Evolutionary conservation across 1,284 basidiomycete species (phyloP), one percentile per base, ranked within the genome.

Genomic region (Cutaneotrichosporon sp.): DNA sequence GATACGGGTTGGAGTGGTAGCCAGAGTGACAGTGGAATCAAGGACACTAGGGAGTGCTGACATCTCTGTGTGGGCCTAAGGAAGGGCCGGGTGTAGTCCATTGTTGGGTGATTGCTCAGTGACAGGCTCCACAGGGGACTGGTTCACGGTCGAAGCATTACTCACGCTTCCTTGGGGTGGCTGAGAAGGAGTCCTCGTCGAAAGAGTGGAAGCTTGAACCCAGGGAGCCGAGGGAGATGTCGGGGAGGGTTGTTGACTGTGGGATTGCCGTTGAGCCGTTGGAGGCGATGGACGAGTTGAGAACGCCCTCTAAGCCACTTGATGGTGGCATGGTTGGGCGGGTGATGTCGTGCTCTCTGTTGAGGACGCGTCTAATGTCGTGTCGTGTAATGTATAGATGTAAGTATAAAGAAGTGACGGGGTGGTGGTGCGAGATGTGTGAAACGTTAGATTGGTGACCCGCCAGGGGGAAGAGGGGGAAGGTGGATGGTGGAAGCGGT

Each of bases 181-280:
- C 31, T 10, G 31, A 14, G 51, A 53, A 53, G 51, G 13, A 32
- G 18, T 73, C 70, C 32, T 77, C 76, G 26, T 76, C 76, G 2
- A 76, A 75, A 26, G 75, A 77, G 59, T 76, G 70, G 64, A 81
- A 81, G 47, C 72, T 74, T 14, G 76, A 77, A 4, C 77, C 80
- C 2, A 80, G 59, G 3, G 77, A 79, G 1, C 76, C 80, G 4
- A 81, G 72, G 1, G 79, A 74, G 13, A 81, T 73, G 64, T 81
- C 80, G 14, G 78, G 80, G 26, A 81, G 60, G 2, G 80, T 80
- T 51, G 71, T 56, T 9, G 65, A 67, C 5, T 53, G 51, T 31
- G 31, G 9, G n/a, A 63, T 22, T 68, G 62, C 63, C 68, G 58
- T 76, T 16, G 78, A 76, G 57, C 72, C 74, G 57, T 74, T 72